phyloP scores from a whole-genome alignment of 2,329 filamentous ascomycete species.

The Pseudogymnoascus sp. region DNA sequence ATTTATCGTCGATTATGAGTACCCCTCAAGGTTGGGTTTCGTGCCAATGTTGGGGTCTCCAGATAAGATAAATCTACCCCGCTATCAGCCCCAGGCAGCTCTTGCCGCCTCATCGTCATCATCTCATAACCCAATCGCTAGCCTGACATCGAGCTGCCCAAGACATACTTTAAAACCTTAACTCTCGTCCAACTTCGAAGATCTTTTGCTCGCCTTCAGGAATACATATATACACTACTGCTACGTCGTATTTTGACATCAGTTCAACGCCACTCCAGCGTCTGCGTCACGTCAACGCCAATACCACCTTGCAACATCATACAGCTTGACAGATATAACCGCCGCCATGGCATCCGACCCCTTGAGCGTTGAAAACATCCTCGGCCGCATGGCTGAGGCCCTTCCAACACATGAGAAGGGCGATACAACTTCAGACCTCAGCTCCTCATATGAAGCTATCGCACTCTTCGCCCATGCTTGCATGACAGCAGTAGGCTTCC shows the following conservation, averaged over 20 bases:
- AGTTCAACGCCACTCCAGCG: background rate
- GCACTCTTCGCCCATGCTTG: slow-evolving; percentile 79
- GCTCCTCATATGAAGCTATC: slow-evolving; percentile 71
- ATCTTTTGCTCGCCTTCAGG: background rate
- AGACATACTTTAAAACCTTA: background rate
- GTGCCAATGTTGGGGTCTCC: background rate
- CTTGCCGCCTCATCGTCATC: slow-evolving; percentile 9
- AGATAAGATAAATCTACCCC: slow-evolving; percentile 11
- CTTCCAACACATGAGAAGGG: slow-evolving; percentile 46
- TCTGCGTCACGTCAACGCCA: background rate
- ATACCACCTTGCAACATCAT: background rate
- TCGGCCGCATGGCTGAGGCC: slow-evolving; percentile 52
- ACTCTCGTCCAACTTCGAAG: background rate
- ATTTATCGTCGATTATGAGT: background rate
- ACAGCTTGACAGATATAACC: background rate
- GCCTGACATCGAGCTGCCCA: background rate
- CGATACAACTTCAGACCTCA: slow-evolving; percentile 55
- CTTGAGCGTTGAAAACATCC: slow-evolving; percentile 39
- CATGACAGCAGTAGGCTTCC: slow-evolving; percentile 73
- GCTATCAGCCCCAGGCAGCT: slow-evolving; percentile 12
- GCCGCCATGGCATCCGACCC: slow-evolving; percentile 30
- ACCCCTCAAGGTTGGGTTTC: background rate
- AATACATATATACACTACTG: background rate
- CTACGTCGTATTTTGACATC: background rate
- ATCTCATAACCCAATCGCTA: background rate